These are phyloP conservation scores for Sporisorium graminicola DNA, from an alignment of 1,284 basidiomycete species.

Conservation along the genomic window DNA sequence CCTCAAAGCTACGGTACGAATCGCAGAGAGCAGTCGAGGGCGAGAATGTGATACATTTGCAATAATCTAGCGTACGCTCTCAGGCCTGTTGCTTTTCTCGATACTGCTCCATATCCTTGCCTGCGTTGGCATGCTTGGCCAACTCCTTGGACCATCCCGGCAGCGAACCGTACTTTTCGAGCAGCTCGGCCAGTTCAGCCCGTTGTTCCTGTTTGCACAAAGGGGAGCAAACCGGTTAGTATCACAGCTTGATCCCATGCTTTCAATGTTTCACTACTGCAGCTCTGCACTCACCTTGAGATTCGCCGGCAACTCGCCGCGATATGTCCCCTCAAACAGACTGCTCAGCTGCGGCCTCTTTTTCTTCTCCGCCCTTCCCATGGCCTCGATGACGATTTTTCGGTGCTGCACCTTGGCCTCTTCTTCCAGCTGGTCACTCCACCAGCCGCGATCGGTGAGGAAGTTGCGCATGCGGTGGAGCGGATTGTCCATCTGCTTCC, in stretches of 20 bases:
- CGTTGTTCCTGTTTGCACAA: constrained; percentile 77
- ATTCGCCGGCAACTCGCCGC: constrained; percentile 70
- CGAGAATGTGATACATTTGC: background rate
- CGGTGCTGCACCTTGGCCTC: constrained; percentile 79
- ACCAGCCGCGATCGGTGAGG: constrained; percentile 82
- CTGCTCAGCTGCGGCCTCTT: constrained; percentile 80
- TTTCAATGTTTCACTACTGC: no score
- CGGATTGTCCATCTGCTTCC: constrained; percentile 79
- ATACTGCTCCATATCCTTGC: constrained; percentile 75
- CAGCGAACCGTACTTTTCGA: constrained; percentile 84
- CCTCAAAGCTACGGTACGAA: background rate
- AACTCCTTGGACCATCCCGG: constrained; percentile 88
- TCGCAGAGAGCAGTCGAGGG: background rate
- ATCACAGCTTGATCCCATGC: no score
- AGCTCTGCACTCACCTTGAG: constrained; percentile 71
- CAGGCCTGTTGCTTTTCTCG: constrained; percentile 6
- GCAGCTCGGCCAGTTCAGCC: constrained; percentile 79
- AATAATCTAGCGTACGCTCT: background rate
- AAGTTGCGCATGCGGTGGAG: constrained; percentile 85
- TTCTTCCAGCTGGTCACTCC: constrained; percentile 82
- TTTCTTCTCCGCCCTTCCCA: constrained; percentile 81
- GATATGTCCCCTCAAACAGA: constrained; percentile 87
- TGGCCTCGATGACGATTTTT: constrained; percentile 80
- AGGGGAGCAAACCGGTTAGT: background rate
- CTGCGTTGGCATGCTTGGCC: constrained; percentile 82